Conservation (phyloP, 2,329 filamentous ascomycete genomes). For the Aspergillus jensenii region DNA sequence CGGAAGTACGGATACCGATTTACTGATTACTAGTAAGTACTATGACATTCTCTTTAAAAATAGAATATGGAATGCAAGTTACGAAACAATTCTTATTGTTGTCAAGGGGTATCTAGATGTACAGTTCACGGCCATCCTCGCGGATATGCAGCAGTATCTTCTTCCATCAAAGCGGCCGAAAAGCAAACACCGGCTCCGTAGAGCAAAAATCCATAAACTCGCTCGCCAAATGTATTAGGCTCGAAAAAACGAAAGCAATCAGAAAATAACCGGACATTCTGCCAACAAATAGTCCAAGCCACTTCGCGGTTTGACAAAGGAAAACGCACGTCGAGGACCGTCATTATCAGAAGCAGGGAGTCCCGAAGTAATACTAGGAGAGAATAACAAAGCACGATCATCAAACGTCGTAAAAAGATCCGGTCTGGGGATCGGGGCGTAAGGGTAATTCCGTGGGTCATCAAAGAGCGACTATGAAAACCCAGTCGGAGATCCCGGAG, state of each 20-base stretch:
- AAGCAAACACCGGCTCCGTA: conserved; percentile 13
- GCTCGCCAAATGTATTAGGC: conserved; percentile 5
- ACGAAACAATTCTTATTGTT: conserved; percentile 15
- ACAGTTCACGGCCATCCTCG: conserved; percentile 21
- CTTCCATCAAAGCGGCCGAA: conserved; percentile 8
- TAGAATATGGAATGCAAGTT: background rate
- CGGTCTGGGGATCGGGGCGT: background rate
- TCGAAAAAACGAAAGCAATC: conserved; percentile 10
- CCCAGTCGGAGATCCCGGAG: background rate
- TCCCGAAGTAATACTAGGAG: background rate
- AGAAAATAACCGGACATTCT: conserved; percentile 11
- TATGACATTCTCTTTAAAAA: too few relatives aligned
- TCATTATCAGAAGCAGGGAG: background rate
- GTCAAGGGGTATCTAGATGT: conserved; percentile 36
- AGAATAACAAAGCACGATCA: conserved; percentile 7
- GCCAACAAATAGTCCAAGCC: conserved; percentile 1
- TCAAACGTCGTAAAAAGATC: conserved; percentile 1
- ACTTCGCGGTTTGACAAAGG: conserved; percentile 10
- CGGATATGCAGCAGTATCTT: conserved; percentile 7
- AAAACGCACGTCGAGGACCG: conserved; percentile 3
- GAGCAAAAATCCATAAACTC: conserved; percentile 10
- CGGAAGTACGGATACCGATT: too few relatives aligned
- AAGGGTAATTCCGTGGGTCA: background rate
- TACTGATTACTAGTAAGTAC: too few relatives aligned
- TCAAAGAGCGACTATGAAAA: too few relatives aligned